These are phyloP conservation scores for Rutstroemia sydowiana DNA, from an alignment of 2,329 filamentous ascomycete species.

Conservation along the genomic window DNA sequence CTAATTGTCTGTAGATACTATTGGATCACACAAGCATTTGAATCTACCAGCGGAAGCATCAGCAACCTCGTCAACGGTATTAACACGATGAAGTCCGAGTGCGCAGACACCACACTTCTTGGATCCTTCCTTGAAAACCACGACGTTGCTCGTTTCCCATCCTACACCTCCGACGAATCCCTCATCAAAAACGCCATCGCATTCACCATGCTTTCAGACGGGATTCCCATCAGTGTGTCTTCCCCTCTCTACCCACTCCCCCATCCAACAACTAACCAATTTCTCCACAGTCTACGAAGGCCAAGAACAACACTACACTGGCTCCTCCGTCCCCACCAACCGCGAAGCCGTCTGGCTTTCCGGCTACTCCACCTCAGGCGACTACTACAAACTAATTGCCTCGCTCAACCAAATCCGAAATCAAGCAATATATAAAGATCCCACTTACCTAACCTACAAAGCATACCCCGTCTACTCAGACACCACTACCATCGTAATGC, in stretches of 20 bases:
- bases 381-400: slow-evolving; percentile 34
- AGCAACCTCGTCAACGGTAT: slow-evolving; percentile 26
- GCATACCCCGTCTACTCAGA: slow-evolving; percentile 24
- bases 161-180: slow-evolving; percentile 19
- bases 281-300: slow-evolving; percentile 38
- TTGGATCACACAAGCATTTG: slow-evolving; percentile 25
- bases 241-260: neutral
- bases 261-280: neutral
- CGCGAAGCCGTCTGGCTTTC: slow-evolving; percentile 40
- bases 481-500: slow-evolving; percentile 22
- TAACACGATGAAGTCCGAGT: slow-evolving; percentile 22
- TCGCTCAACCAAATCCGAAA: slow-evolving; percentile 24
- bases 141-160: slow-evolving; percentile 22
- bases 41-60: slow-evolving; percentile 24
- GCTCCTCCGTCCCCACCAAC: slow-evolving; percentile 33
- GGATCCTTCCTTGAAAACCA: slow-evolving; percentile 36
- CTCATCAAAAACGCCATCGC: slow-evolving; percentile 41
- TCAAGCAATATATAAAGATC: slow-evolving; percentile 21
- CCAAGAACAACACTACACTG: slow-evolving; percentile 44
- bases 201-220: slow-evolving; percentile 42
- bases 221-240: slow-evolving; percentile 39
- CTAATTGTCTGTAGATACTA: slow-evolving; percentile 24
- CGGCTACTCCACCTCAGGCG: slow-evolving; percentile 32
- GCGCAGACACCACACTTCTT: slow-evolving; percentile 33
- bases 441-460: slow-evolving; percentile 22